Percentiles rank a stretch among this genome's conserved stretches.
Conservation (phyloP, 2,329 filamentous ascomycete species). For the Acrocalymma vagum region DNA sequence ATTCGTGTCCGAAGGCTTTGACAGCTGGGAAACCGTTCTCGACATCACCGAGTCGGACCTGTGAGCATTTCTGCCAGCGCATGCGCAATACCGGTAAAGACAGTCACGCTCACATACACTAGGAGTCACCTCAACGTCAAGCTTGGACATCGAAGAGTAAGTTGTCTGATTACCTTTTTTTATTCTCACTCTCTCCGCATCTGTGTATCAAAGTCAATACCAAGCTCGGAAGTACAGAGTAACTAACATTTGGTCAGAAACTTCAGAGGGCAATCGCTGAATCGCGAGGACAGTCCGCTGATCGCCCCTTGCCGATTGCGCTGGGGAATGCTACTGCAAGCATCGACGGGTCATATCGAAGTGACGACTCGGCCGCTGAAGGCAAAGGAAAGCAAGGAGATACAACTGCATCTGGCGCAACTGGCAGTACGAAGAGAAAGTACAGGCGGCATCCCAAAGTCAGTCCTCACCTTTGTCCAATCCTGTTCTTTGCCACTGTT, state of each 20-base stretch:
- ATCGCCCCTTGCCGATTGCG: conserved; percentile 43
- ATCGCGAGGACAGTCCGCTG: conserved; percentile 63
- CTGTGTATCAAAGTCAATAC: too few species aligned
- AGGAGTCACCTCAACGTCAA: conserved; percentile 80
- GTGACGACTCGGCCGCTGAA: conserved; percentile 62
- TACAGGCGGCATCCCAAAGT: conserved; percentile 82
- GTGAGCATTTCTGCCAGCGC: conserved; percentile 56
- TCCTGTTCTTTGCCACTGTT: too few species aligned
- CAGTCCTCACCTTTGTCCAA: conserved; percentile 23
- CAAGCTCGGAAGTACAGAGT: conserved; percentile 1
- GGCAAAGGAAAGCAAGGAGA: conserved; percentile 54
- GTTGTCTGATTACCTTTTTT: conserved; percentile 45
- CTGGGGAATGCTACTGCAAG: conserved; percentile 59
- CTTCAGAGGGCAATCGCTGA: conserved; percentile 85
- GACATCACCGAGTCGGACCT: conserved; percentile 87
- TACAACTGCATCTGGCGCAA: conserved; percentile 45
- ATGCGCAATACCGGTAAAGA: too few species aligned
- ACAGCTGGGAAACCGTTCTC: conserved; percentile 83
- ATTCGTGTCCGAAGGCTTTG: conserved; percentile 82
- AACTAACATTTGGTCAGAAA: conserved; percentile 62
- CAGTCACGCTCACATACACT: conserved; percentile 17
- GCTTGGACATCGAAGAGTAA: conserved; percentile 80
- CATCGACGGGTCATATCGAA: conserved; percentile 64
- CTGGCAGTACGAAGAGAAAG: conserved; percentile 68
- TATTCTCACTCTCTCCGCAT: neutral